These are phyloP conservation scores for Delitschia confertaspora DNA, from an alignment of 495 filamentous ascomycete genomes.

Conservation along the genomic window DNA sequence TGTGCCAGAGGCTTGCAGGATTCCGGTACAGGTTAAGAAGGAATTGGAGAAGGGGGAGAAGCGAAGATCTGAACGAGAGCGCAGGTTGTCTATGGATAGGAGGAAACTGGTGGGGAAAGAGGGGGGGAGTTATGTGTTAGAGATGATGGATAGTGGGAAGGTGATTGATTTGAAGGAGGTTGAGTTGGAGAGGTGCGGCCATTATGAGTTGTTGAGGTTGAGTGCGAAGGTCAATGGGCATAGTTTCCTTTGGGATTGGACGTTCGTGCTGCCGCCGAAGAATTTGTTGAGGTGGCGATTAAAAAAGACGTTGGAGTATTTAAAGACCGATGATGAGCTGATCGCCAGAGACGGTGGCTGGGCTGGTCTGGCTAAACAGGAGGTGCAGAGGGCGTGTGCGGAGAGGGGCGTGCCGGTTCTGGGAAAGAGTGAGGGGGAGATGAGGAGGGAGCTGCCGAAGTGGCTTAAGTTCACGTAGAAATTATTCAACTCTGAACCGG, in stretches of 20 bases:
- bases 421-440: slow-evolving; percentile 26
- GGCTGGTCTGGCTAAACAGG: slow-evolving; percentile 41
- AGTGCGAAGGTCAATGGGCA: slow-evolving; percentile 38
- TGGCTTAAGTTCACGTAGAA: slow-evolving; percentile 16
- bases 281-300: slow-evolving; percentile 39
- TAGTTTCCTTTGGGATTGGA: slow-evolving; percentile 40
- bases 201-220: slow-evolving; percentile 14
- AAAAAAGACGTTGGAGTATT: slow-evolving; percentile 40
- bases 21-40: slow-evolving; percentile 61
- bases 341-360: slow-evolving; percentile 47
- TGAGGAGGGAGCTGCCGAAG: slow-evolving; percentile 22
- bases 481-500: no score
- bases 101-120: slow-evolving; percentile 3
- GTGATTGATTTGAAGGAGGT: slow-evolving; percentile 1
- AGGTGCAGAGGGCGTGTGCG: slow-evolving; percentile 50
- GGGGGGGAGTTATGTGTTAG: background rate
- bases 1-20: slow-evolving; percentile 70
- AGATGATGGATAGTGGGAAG: background rate
- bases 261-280: slow-evolving; percentile 34
- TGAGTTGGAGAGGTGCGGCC: no score
- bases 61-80: slow-evolving; percentile 29
- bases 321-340: slow-evolving; percentile 51
- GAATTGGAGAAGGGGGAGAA: slow-evolving; percentile 44
- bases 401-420: slow-evolving; percentile 42
- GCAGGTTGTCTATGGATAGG: slow-evolving; percentile 7